These are phyloP conservation scores for Sporisorium reilianum DNA, from an alignment of 1,284 basidiomycete species.

Conservation along the genomic window DNA sequence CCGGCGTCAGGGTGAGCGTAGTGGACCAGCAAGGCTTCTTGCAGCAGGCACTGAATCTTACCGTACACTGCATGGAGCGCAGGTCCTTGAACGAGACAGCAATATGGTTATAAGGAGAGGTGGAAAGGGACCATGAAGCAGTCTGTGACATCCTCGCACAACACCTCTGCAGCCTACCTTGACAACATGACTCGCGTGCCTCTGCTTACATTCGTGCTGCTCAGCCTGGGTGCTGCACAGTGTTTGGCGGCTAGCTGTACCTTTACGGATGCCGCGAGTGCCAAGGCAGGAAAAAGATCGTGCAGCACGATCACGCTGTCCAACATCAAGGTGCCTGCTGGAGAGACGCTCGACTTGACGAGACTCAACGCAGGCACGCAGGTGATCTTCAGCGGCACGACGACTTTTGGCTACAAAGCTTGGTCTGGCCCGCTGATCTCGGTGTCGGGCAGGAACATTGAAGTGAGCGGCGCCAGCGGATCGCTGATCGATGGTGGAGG, in stretches of 20 bases:
- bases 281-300: conserved; percentile 15
- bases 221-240: conserved; percentile 1
- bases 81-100: neutral
- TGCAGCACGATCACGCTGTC: conserved; percentile 38
- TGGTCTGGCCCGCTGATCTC: conserved; percentile 44
- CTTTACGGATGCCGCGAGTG: conserved; percentile 25
- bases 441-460: conserved; percentile 18
- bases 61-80: no score
- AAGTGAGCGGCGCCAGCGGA: conserved; percentile 14
- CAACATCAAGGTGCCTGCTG: conserved; percentile 41
- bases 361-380: conserved; percentile 16
- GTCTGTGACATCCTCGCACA: neutral
- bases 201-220: neutral
- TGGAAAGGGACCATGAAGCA: neutral
- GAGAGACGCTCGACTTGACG: conserved; percentile 36
- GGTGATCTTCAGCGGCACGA: conserved; percentile 39
- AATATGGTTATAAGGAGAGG: neutral
- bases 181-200: neutral
- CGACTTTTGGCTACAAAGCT: conserved; percentile 34
- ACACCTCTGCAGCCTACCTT: neutral
- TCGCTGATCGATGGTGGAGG: conserved; percentile 27
- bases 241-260: conserved; percentile 17
- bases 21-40: neutral
- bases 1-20: neutral
- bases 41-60: no score